Evolutionary conservation across 192 early-diverging fungal species (phyloP), one percentile per base, ranked within the genome.

Genomic region (Coemansia asiatica): DNA sequence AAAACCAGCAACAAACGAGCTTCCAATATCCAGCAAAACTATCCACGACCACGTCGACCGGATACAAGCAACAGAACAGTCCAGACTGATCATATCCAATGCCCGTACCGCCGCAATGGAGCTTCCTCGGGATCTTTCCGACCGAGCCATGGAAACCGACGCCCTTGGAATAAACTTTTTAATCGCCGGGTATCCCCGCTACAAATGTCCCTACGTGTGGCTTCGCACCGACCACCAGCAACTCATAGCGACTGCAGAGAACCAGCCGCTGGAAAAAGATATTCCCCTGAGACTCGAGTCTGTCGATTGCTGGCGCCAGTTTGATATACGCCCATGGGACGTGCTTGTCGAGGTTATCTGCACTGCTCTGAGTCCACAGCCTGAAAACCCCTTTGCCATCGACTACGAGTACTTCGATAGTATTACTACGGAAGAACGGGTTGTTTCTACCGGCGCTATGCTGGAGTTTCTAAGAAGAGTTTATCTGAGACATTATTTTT

Each of bases 121-220:
- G 9, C 16, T 15, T 25, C 67, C 74, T 18, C 49, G 53, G 22
- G 72, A 76, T 47, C 55, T 79, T 10, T 68, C 75, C 0, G 67
- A 79, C 50, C 6, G 35, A 5, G 56, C 68, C 4, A 51, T 79
- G 22, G 72, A 64, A 48, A 36, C 40, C 57, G 89, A 90, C 62
- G 55, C 74, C 19, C 56, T 71, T 22, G 79, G 80, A 5, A 79
- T 86, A 4, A 85, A 85, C 21, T 90, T 90, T 54, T 56, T 90
- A 25, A 73, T 90, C 40, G 88, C 87, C 50, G 89, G 88, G 40
- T 90, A 90, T 58, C 83, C 86, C 28, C 80, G 86, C 10, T 90
- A 90, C 68, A 85, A 85, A 62, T 87, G 87, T 40, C 89, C 89
- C 21, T 90, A 88, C 63, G 89, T 90, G 40, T 90, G 89, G 89